These are phyloP conservation scores for Pythium chondricola DNA, from an alignment of 352 stramenopile genomes.

Conservation along the genomic window DNA sequence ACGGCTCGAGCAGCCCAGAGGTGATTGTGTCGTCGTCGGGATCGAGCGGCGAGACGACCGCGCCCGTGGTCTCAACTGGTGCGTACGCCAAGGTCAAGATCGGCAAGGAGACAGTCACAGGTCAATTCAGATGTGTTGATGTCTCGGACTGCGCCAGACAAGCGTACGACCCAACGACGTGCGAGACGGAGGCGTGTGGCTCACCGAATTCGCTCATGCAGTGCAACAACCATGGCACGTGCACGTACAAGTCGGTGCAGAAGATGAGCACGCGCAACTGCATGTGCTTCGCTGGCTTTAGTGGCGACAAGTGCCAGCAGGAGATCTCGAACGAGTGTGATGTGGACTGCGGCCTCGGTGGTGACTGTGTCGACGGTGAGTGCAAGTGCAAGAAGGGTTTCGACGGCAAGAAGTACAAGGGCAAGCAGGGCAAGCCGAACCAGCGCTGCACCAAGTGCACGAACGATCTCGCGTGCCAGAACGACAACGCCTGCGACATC, in stretches of 20 bases:
- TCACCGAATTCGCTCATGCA: constrained; percentile 14
- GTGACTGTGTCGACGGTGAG: constrained; percentile 33
- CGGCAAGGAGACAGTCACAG: constrained; percentile 39
- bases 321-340: constrained; percentile 37
- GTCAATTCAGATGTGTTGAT: constrained; percentile 38
- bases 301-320: constrained; percentile 38
- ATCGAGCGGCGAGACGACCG: constrained; percentile 10
- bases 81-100: constrained; percentile 52
- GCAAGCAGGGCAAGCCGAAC: constrained; percentile 39
- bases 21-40: constrained; percentile 9
- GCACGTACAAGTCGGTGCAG: constrained; percentile 29
- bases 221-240: constrained; percentile 43
- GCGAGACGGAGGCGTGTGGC: constrained; percentile 27
- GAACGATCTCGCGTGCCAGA: constrained; percentile 30
- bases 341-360: constrained; percentile 43
- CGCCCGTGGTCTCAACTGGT: constrained; percentile 19
- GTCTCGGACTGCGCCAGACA: constrained; percentile 36
- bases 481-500: constrained; percentile 28
- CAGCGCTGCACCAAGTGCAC: constrained; percentile 35
- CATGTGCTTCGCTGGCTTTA: constrained; percentile 33
- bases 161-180: constrained; percentile 28
- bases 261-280: constrained; percentile 25
- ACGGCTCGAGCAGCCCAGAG: constrained; percentile 5
- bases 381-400: constrained; percentile 43
- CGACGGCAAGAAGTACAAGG: constrained; percentile 37